Evolutionary conservation across 331 rosid species (phyloP), one percentile per base, ranked within the genome.

Genomic region (Dryas integrifolia): DNA sequence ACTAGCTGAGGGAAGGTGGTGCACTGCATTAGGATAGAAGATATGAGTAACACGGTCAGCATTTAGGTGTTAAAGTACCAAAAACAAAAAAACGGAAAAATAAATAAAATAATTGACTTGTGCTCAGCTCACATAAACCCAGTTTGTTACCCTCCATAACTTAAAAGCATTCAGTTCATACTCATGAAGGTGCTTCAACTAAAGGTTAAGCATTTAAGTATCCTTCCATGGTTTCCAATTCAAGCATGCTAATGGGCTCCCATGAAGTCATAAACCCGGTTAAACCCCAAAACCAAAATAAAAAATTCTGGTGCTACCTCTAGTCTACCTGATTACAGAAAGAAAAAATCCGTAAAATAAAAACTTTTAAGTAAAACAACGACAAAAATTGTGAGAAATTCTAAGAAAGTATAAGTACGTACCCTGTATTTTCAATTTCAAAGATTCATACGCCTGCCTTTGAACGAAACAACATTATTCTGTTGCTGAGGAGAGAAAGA

Each of bases 21-120:
- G n/a, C 30, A 18, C 60, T 49, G 69, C 77, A 73, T 8, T 10
- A 65, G 55, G 18, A 65, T 24, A 45, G 6, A 47, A 65, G n/a
- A 46, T 10, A 50, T 10, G 8, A 11, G 7, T 30, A 65, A 21
- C 14, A 7, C 10, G 7, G 10, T 43, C 35, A 15, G 52, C 6
- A 67, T 9, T 30, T 30, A 30, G 35, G 35, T 30, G 35, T 30
- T 30, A 30, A 30, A 30, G 35, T 30, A 30, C 35, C 35, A 30
- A 30, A 30, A 30, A 30, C 35, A 30, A 30, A 30, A 30, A 1
- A 30, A 30, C 2, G 35, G 35, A 1, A 30, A 30, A 30, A 30
- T 30, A 30, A 30, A 30, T 1, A 30, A 30, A 30, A 30, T 30
- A 30, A 30, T 30, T 30, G 35, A 30, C 35, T 30, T 30, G 35